phyloP scores from a whole-genome alignment of 129 eudicot species.

The Flaveria linearis region DNA sequence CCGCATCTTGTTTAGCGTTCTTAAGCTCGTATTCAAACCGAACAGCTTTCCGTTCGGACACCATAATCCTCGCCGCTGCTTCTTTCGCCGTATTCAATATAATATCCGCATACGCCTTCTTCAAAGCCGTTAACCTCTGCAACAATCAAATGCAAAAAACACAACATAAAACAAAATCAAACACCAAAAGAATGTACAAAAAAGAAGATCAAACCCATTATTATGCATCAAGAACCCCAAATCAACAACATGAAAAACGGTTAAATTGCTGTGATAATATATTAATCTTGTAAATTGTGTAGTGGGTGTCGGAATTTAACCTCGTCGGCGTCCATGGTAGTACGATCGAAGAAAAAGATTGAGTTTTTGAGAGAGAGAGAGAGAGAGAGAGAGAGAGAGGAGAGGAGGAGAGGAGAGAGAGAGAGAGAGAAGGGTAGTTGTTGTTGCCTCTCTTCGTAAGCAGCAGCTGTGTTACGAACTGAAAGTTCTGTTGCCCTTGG shows the following conservation, averaged over 20 bases:
- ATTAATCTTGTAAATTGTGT: not conserved
- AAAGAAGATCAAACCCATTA: slow-evolving; percentile 32
- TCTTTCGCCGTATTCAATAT: slow-evolving; percentile 87
- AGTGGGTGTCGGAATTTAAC: slow-evolving; percentile 37
- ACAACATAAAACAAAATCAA: not conserved
- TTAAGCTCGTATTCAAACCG: slow-evolving; percentile 65
- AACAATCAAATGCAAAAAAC: slow-evolving; percentile 22
- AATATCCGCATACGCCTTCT: slow-evolving; percentile 92
- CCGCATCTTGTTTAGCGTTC: slow-evolving; percentile 64
- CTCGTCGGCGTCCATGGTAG: slow-evolving; percentile 65
- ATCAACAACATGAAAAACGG: slow-evolving; percentile 31
- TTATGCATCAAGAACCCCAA: slow-evolving; percentile 21
- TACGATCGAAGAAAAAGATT: slow-evolving; percentile 27
- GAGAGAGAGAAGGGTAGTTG: slow-evolving; percentile 38
- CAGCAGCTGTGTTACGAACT: slow-evolving; percentile 68
- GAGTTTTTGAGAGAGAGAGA: slow-evolving; percentile 26
- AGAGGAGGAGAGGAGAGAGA: too few species aligned
- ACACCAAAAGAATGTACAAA: slow-evolving; percentile 27
- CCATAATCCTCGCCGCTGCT: slow-evolving; percentile 87
- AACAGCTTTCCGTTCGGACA: slow-evolving; percentile 68
- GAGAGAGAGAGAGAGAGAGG: slow-evolving; percentile 42
- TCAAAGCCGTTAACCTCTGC: slow-evolving; percentile 73
- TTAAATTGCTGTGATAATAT: not conserved
- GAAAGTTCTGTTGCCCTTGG: slow-evolving; percentile 47
- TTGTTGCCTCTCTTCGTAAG: slow-evolving; percentile 39